Base-by-base conservation (phyloP, 169 alveolate species). In the Plasmodium reichenowi region DNA sequence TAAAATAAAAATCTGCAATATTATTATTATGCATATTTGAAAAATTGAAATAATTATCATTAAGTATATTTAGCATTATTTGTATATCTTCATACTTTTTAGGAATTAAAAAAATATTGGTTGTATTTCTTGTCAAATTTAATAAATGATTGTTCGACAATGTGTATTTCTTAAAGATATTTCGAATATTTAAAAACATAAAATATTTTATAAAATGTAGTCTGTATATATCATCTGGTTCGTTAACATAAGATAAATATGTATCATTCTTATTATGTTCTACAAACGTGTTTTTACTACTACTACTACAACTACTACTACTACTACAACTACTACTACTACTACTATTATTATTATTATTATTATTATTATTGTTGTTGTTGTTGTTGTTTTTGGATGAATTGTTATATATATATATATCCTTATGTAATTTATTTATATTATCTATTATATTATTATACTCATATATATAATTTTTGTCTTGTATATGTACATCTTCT, bases 191-290 rank as follows among this genome's bases (percentile, higher is more conserved):
- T 83, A 83, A 43, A 50, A 54, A 83, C 72, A 83, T 56, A 67
- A 68, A 83, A 72, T 83, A 83, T 68, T 83, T 83, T 13, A 83
- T 63, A 83, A 83, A 83, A 62, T 83, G 91, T 12, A 83, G 62
- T 15, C 85, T 67, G 32, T 83, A 68, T 54, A 60, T 60, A 26
- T 83, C 91, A 3, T 83, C 91, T 24, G 38, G 32, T 9, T 17
- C 5, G n/a, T 12, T 63, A 38, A 7, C 8, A 38, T 38, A 38
- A 38, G 0, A 38, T 0, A 38, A 5, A 38, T 38, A 5, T 38
- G 47, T 9, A 38, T 38, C 9, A 38, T 38, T 5, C 47, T 38
- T 8, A 38, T 38, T 38, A 5, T 38, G 10, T 0, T 38, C 9
- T 38, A 38, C 6, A 38, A 38, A 38, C 5, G 9, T 38, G 47